Conservation (phyloP, 371 early-diverging fungal genomes). For the Chytridium lagenaria region DNA sequence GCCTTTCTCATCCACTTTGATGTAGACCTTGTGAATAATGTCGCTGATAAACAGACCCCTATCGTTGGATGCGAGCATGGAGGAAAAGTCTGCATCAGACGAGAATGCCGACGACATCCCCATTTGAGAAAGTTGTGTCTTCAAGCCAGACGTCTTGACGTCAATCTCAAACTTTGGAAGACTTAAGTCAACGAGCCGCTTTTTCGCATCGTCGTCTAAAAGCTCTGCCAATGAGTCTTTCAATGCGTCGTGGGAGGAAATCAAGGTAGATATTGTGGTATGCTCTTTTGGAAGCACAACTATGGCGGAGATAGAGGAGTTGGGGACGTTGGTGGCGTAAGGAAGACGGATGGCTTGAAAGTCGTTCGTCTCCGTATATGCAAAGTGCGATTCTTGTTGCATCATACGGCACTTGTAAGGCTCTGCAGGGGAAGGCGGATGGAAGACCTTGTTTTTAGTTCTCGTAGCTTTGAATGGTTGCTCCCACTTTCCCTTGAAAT, state of each 20-base stretch:
- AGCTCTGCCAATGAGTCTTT: not conserved
- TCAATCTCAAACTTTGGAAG: not conserved
- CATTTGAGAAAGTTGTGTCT: not conserved
- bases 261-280: not conserved
- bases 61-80: not conserved
- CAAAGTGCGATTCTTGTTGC: not conserved
- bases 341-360: not conserved
- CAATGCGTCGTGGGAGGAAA: not conserved
- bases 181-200: not conserved
- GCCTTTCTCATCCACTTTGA: not conserved
- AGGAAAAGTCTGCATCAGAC: not conserved
- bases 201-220: not conserved
- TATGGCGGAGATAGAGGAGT: not conserved
- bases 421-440: not conserved
- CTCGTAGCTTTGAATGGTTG: not conserved
- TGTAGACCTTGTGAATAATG: not conserved
- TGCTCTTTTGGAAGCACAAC: not conserved
- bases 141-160: not conserved
- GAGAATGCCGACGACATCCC: not conserved
- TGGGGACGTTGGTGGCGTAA: not conserved
- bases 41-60: not conserved
- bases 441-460: not conserved
- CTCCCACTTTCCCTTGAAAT: not conserved
- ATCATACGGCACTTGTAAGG: not conserved
- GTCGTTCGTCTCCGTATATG: not conserved